These are phyloP conservation scores for Mortierella sp. DNA, from an alignment of 371 early-diverging fungal genomes.

Conservation along the genomic window DNA sequence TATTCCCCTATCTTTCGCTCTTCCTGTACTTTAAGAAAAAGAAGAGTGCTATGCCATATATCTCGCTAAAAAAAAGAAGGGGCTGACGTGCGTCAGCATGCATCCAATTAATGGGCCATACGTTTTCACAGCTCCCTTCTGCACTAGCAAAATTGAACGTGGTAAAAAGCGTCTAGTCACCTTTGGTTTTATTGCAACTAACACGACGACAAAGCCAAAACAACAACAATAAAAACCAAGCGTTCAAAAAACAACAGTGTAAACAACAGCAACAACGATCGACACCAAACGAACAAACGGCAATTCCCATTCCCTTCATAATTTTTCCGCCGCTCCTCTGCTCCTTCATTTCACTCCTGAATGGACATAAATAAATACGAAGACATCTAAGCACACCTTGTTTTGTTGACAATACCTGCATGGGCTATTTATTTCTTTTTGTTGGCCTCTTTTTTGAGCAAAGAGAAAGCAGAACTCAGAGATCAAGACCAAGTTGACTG, in stretches of 20 bases:
- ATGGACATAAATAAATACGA: too few relatives aligned
- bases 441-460: not conserved
- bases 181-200: not conserved
- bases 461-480: not conserved
- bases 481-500: too few relatives aligned
- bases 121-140: not conserved
- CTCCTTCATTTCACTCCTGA: not conserved
- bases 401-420: not conserved
- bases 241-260: not conserved
- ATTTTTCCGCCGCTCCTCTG: not conserved
- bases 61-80: too few relatives aligned
- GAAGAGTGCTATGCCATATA: too few relatives aligned
- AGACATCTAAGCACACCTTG: too few relatives aligned
- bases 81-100: not conserved
- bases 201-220: too few relatives aligned
- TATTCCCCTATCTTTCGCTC: too few relatives aligned
- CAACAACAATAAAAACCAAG: not conserved
- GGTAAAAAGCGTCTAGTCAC: not conserved
- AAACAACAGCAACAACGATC: not conserved
- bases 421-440: not conserved
- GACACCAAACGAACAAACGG: not conserved
- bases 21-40: too few relatives aligned
- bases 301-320: not conserved
- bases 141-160: not conserved
- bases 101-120: not conserved